Percentiles rank a stretch among this genome's conserved stretches.
Conservation (phyloP, 2,329 filamentous ascomycete genomes). For the Rosellinia necatrix region DNA sequence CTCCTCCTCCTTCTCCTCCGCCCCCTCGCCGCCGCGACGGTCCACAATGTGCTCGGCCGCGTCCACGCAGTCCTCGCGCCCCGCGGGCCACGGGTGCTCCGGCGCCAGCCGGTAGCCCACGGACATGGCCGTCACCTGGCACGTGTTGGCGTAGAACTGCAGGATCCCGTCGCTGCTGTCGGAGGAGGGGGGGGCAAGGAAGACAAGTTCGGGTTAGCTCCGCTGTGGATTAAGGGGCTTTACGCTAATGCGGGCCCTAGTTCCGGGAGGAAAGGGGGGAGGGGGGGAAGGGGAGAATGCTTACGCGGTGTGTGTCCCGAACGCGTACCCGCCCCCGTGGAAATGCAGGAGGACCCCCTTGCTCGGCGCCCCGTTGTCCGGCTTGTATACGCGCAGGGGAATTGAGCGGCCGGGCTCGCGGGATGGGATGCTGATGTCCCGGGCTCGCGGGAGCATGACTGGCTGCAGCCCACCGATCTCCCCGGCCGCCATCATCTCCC, state of each 20-base stretch:
- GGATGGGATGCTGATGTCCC: slow-evolving; percentile 55
- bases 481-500: slow-evolving; percentile 38
- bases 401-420: slow-evolving; percentile 55
- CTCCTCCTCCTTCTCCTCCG: slow-evolving; percentile 48
- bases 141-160: slow-evolving; percentile 54
- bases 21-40: slow-evolving; percentile 48
- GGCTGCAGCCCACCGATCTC: slow-evolving; percentile 38
- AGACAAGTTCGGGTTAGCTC: background rate
- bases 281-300: background rate
- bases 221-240: too few species aligned
- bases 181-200: too few species aligned
- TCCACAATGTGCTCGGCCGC: slow-evolving; percentile 58
- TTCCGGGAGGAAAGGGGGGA: background rate
- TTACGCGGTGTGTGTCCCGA: slow-evolving; percentile 13
- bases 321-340: slow-evolving; percentile 52
- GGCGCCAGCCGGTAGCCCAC: slow-evolving; percentile 65
- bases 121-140: slow-evolving; percentile 54
- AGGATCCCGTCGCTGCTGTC: slow-evolving; percentile 45
- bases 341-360: slow-evolving; percentile 58
- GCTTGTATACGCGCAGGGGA: slow-evolving; percentile 50
- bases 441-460: slow-evolving; percentile 46
- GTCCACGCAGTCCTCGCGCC: slow-evolving; percentile 61
- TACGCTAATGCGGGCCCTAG: background rate
- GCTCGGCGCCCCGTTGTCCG: slow-evolving; percentile 46
- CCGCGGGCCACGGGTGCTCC: slow-evolving; percentile 60